Evolutionary conservation across 2,329 filamentous ascomycete genomes (phyloP), one percentile per base, ranked within the genome.

Genomic region (Colletotrichum simmondsii): DNA sequence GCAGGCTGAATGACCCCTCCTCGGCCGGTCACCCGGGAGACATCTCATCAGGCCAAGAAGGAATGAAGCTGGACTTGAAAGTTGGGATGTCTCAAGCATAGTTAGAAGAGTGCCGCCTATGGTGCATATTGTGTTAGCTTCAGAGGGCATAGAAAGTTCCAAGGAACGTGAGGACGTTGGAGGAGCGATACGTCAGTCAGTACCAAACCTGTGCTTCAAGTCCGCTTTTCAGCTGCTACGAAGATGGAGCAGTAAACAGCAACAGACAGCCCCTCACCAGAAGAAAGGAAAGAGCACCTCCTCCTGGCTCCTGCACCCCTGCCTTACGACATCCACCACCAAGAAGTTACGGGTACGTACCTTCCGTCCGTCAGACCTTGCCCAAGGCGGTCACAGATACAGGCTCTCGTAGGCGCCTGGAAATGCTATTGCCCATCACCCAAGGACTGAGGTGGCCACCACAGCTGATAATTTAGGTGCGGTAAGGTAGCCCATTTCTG

Each of bases 381-480:
- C 63, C 68, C 61, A 68, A 63, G 70, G 65, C 59, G 49, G 69
- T 59, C 65, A 63, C 69, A 59, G 54, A 72, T 63, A 63, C 60
- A 72, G 70, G 54, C 37, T 66, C 67, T 65, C 35, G 46, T n/a
- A 28, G 19, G 60, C 52, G 70, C 70, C 62, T 54, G 26, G 65
- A 53, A 46, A 61, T 73, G 54, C 60, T 42, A 54, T 61, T 65
- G 28, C 69, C 65, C 61, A 22, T 54, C 61, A 54, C 68, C 56
- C 22, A 68, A 59, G 30, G 54, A 19, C 37, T 42, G 5, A 42
- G 37, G 37, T 42, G 37, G 65, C 28, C 53, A 58, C 58, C 49
- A 19, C 32, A 56, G 32, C 46, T 57, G 37, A 56, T 64, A 60
- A 60, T 35, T 54, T 30, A 64, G 30, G 46, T 63, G 46, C 28